phyloP scores from a whole-genome alignment of 345 rosid species.

The Heritiera littoralis region DNA sequence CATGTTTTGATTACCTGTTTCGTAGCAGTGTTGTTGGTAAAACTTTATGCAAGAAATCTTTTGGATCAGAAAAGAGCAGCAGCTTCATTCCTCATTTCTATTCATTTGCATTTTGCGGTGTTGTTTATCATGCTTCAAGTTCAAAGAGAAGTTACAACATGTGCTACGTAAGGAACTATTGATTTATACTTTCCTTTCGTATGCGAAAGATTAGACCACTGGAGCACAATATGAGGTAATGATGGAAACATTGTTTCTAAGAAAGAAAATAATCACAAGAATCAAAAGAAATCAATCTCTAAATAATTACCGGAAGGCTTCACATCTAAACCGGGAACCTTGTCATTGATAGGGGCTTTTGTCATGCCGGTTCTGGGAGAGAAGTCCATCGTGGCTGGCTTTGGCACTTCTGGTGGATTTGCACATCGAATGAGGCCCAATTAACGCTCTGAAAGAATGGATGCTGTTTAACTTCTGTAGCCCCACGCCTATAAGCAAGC shows the following conservation, averaged over 20 bases:
- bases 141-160: constrained; percentile 26
- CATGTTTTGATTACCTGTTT: neutral
- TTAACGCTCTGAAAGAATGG: constrained; percentile 79
- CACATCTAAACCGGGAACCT: constrained; percentile 36
- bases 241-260: constrained; percentile 10
- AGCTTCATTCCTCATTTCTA: constrained; percentile 27
- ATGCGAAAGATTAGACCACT: constrained; percentile 23
- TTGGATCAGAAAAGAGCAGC: constrained; percentile 9
- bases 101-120: constrained; percentile 30
- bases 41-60: neutral
- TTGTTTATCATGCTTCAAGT: constrained; percentile 21
- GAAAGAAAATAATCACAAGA: constrained; percentile 23
- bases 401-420: constrained; percentile 72
- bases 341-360: constrained; percentile 25
- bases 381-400: constrained; percentile 30
- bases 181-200: constrained; percentile 13
- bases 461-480: constrained; percentile 80
- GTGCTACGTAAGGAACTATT: constrained; percentile 22
- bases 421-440: constrained; percentile 91
- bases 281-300: constrained; percentile 79
- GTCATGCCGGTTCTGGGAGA: constrained; percentile 31
- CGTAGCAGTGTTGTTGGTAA: neutral
- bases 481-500: constrained; percentile 77
- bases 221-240: constrained; percentile 23
- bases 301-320: constrained; percentile 66